phyloP scores from a whole-genome alignment of 805 yeast genomes.

The Hanseniaspora thailandica region DNA sequence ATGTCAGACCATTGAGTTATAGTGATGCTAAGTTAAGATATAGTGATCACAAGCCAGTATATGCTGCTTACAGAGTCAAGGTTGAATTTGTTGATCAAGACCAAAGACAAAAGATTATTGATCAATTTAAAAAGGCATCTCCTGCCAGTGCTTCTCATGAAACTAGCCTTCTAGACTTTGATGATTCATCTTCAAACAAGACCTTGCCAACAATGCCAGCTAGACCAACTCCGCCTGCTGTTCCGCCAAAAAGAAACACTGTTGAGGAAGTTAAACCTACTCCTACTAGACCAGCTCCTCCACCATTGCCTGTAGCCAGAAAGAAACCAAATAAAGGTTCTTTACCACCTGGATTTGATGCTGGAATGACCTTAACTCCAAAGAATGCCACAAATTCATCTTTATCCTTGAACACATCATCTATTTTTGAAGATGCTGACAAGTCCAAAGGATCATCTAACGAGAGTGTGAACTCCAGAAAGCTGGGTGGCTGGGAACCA shows the following conservation, averaged over 20 bases:
- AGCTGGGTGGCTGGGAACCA: conserved; percentile 39
- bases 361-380: conserved; percentile 12
- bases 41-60: conserved; percentile 92
- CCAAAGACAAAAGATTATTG: conserved; percentile 42
- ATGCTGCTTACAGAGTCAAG: conserved; percentile 55
- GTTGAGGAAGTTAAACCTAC: neutral
- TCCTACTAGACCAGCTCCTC: conserved; percentile 18
- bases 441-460: conserved; percentile 26
- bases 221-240: conserved; percentile 16
- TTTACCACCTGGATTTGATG: conserved; percentile 15
- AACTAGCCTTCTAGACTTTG: conserved; percentile 17
- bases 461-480: conserved; percentile 18
- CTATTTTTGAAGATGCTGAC: conserved; percentile 16
- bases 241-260: conserved; percentile 18
- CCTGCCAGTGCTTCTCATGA: conserved; percentile 1
- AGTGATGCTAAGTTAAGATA: conserved; percentile 49
- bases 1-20: conserved; percentile 54
- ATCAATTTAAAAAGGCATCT: conserved; percentile 48
- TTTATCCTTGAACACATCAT: neutral
- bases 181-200: neutral
- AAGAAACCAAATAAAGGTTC: neutral
- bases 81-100: conserved; percentile 61
- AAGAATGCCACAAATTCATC: conserved; percentile 5
- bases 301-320: conserved; percentile 15
- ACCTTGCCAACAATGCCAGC: neutral